Evolutionary conservation across 2,329 filamentous ascomycete species (phyloP), one percentile per base, ranked within the genome.

Genomic region (Colletotrichum tropicicola): DNA sequence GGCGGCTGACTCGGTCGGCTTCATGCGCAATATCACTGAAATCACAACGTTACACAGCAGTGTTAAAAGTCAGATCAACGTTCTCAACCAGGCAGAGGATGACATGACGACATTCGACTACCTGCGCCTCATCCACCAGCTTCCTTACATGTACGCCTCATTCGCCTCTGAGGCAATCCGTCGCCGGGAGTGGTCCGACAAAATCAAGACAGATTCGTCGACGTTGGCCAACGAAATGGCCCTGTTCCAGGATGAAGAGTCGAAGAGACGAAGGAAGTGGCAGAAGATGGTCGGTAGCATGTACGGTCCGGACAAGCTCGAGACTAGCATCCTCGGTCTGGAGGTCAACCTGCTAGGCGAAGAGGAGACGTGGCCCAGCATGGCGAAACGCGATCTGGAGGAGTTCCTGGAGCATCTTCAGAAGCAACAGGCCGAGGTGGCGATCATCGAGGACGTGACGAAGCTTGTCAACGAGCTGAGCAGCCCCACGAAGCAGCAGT

Each of bases 191-290:
- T 99, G 96, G 94, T 89, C 88, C 12, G 93, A 97, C 55, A 97
- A 97, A 78, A 91, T 98, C 76, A 93, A 91, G 74, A 86, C 88
- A 3, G 96, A 98, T 72, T 96, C 95, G 1, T 90, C 92, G 3
- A 93, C 91, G 0, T 81, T 99, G 25, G 93, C 94, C 25, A 97
- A 98, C 75, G 95, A 98, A 74, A 93, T 98, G 86, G 93, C 94
- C 2, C 83, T 92, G 1, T 95, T 97, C 68, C 93, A 96, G 73
- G 94, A 98, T 66, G 96, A 98, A 77, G 96, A 99, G 75, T 87
- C 92, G 53, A 94, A 95, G 71, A 86, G 96, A 54, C 87, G 96
- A 47, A 92, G 91, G 71, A 97, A 92, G 73, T 99, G 96, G 96
- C 86, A 95, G 66, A 97, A 94, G 73, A 91, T 87, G 69, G 91